Evolutionary conservation across 805 yeast species (phyloP).

Genomic region (Saccharomycopsis schoenii): DNA sequence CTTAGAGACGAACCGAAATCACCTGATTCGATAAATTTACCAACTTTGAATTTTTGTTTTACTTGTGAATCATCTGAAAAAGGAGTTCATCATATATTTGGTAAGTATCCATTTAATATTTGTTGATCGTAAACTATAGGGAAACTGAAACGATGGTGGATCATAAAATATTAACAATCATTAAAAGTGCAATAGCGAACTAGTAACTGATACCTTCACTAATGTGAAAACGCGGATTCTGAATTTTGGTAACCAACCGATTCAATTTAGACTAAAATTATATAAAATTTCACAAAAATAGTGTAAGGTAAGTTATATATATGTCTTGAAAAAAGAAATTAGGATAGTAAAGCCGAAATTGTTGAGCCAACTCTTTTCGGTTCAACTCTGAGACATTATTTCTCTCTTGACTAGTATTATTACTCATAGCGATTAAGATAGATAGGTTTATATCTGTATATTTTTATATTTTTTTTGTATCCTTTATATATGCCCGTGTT

Average conservation of each 20-base stretch:
- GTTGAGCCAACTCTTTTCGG: no score
- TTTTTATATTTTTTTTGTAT: no score
- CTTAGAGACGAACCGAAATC: no score
- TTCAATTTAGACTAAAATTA: conserved; percentile 39
- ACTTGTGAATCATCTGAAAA: conserved; percentile 44
- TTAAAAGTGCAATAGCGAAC: conserved; percentile 39
- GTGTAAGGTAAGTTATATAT: conserved; percentile 34
- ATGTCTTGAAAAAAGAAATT: conserved; percentile 39
- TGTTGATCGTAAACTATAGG: conserved; percentile 55
- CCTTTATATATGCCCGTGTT: no score
- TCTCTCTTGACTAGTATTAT: no score
- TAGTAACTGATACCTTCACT: conserved; percentile 50
- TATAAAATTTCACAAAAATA: conserved; percentile 33
- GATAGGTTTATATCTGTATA: no score
- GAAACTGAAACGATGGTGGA: conserved; percentile 43
- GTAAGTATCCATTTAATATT: conserved; percentile 58
- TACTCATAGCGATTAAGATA: no score
- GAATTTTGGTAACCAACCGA: conserved; percentile 42
- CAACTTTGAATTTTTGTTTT: conserved; percentile 45
- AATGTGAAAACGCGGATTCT: conserved; percentile 27
- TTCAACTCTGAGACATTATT: no score
- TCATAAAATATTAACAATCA: conserved; percentile 30
- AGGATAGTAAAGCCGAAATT: conserved; percentile 30
- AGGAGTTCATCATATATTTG: conserved; percentile 54
- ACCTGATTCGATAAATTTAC: conserved; percentile 65